Base-by-base conservation (phyloP, 2,329 filamentous ascomycete genomes). In the Cladosporium sp. region DNA sequence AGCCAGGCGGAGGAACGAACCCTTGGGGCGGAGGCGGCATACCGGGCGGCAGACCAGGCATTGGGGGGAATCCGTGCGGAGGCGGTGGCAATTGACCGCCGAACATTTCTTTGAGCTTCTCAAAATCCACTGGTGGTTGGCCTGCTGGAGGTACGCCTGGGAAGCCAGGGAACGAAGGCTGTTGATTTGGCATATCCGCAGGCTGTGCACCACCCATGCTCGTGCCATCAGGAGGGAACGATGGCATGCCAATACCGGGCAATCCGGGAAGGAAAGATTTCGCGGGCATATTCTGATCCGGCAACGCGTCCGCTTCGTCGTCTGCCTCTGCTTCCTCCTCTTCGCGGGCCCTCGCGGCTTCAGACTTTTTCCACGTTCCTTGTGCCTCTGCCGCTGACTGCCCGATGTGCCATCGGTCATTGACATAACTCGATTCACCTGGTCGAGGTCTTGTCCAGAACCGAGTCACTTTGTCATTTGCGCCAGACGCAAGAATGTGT, bases 391-490 rank as follows among this genome's bases (percentile, higher is more conserved):
- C 92, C 0, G 90, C 91, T 7, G 88, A 84, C 70, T 96, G 91
- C 45, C 93, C 93, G 58, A 97, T 93, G 67, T 98, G 93, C 69
- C 95, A 96, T 54, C 90, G 83, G 72, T 98, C 93, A 64, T 91
- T 90, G 71, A 89, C 81, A 62, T 87, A 86, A 49, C 86, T 84
- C n/a, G 79, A 81, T 60, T 96, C 92, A 45, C 93, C 93, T 1
- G 93, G 93, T 44, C 93, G 79, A 13, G 89, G 83, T 40, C 93
- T 85, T 3, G 91, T 90, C 93, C 93, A 98, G 74, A 98, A 98
- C 44, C 93, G 85, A 2, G 93, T 97, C 56, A 95, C 91, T 38
- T 93, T 86, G 69, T 98, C 93, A 69, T 98, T 97, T 9, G 91
- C 95, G 10, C 93, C 93, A 2, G 92, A 95, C 0, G 91, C 91